These are phyloP conservation scores for Rubia tinctorum DNA, from an alignment of 305 asterid genomes.

Conservation along the genomic window DNA sequence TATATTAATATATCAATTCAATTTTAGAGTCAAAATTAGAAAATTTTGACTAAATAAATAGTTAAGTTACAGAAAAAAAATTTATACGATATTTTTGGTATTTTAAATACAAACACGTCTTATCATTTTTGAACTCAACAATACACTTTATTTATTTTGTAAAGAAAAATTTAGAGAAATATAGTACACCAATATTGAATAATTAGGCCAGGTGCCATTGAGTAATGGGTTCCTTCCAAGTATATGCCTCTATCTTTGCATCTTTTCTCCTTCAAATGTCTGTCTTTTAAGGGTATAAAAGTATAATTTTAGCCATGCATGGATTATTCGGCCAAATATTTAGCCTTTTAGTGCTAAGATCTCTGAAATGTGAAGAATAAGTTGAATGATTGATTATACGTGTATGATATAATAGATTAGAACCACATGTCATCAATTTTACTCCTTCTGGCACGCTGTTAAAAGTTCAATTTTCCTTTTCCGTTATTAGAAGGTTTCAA, in stretches of 20 bases:
- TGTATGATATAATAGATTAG: neutral
- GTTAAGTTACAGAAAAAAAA: too few species aligned
- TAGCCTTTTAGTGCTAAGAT: slow-evolving; percentile 3
- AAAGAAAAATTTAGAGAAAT: neutral
- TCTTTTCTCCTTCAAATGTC: neutral
- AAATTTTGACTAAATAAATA: too few species aligned
- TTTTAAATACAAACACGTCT: too few species aligned
- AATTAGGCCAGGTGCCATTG: neutral
- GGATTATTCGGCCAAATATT: slow-evolving; percentile 22
- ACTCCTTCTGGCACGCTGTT: too few species aligned
- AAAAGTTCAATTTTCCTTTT: too few species aligned
- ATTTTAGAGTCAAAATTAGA: too few species aligned
- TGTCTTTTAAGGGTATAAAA: neutral
- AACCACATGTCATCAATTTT: slow-evolving; percentile 7
- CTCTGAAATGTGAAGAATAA: slow-evolving; percentile 5
- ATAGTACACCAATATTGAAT: neutral
- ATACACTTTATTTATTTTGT: neutral
- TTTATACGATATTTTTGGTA: too few species aligned
- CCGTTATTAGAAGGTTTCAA: too few species aligned
- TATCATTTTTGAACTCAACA: neutral
- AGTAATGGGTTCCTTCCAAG: slow-evolving; percentile 13
- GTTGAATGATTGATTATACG: slow-evolving; percentile 7
- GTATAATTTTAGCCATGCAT: slow-evolving; percentile 12
- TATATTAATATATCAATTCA: too few species aligned
- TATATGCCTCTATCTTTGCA: slow-evolving; percentile 26